A percentile compares a stretch with the other conserved stretches of the same genome.
Conservation (phyloP, 345 rosid species). For the Aquilaria yunnanensis region DNA sequence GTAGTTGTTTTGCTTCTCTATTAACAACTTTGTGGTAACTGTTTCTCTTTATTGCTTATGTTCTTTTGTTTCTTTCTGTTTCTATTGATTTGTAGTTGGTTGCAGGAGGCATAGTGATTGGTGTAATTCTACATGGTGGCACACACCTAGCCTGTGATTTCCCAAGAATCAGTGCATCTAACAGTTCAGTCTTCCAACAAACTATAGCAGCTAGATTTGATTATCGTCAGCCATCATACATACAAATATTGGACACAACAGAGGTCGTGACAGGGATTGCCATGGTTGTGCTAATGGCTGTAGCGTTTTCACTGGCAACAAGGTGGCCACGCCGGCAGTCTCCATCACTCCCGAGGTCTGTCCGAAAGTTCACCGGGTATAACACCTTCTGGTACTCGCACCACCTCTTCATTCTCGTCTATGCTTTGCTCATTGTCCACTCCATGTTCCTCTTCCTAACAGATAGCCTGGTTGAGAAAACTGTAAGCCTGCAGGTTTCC, state of each 20-base stretch:
- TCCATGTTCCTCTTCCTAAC: constrained; percentile 58
- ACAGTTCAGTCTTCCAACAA: constrained; percentile 27
- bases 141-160: constrained; percentile 56
- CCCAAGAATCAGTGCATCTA: constrained; percentile 38
- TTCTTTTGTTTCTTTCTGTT: too few species aligned
- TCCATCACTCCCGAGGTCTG: constrained; percentile 32
- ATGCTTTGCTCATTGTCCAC: constrained; percentile 46
- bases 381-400: constrained; percentile 61
- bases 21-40: too few species aligned
- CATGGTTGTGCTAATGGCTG: constrained; percentile 49
- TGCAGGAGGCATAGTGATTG: constrained; percentile 49
- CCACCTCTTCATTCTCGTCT: constrained; percentile 46
- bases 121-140: constrained; percentile 54
- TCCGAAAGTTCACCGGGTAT: constrained; percentile 40
- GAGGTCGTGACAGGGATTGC: constrained; percentile 45
- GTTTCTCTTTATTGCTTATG: too few species aligned
- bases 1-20: too few species aligned
- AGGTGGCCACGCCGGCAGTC: constrained; percentile 48
- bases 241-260: constrained; percentile 38
- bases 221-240: constrained; percentile 42
- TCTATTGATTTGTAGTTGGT: constrained; percentile 23
- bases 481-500: constrained; percentile 21
- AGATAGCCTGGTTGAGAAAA: constrained; percentile 28
- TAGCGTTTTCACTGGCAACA: constrained; percentile 48
- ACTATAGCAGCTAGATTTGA: constrained; percentile 38